Conservation (phyloP, 371 early-diverging fungal genomes). For the Chytridium lagenaria region DNA sequence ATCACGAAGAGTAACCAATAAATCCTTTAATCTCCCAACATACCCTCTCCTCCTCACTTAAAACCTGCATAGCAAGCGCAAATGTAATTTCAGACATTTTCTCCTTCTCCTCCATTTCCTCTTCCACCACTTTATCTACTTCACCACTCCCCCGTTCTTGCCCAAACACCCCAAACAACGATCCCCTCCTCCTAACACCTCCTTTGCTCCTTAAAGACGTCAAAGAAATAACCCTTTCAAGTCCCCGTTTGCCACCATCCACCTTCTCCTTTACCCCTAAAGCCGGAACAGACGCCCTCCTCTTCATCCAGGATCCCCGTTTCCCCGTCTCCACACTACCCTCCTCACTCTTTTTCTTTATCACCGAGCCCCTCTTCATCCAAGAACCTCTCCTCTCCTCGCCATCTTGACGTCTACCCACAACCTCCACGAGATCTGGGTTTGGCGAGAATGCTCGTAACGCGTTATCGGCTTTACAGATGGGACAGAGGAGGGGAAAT, state of each 20-base stretch:
- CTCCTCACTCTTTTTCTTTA: too few species aligned
- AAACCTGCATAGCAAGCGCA: background rate
- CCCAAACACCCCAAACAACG: conserved; percentile 9
- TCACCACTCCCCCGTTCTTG: conserved; percentile 9
- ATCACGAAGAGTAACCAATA: too few species aligned
- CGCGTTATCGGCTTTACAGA: conserved; percentile 17
- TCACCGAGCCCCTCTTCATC: too few species aligned
- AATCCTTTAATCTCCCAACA: too few species aligned
- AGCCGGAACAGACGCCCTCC: too few species aligned
- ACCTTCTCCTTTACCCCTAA: background rate
- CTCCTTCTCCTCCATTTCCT: background rate
- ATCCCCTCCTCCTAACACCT: background rate
- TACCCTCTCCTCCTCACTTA: background rate
- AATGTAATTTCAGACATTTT: background rate
- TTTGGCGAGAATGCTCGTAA: background rate
- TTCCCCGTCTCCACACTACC: too few species aligned
- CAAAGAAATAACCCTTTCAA: conserved; percentile 16
- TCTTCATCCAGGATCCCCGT: too few species aligned
- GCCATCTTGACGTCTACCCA: too few species aligned
- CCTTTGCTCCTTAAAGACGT: background rate
- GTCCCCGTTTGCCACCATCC: background rate
- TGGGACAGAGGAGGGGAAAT: conserved; percentile 27
- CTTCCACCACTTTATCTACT: background rate
- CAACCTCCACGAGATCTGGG: conserved; percentile 11
- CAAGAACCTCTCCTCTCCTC: too few species aligned